Conservation (phyloP, 805 yeast genomes). For the Starmerella apis region DNA sequence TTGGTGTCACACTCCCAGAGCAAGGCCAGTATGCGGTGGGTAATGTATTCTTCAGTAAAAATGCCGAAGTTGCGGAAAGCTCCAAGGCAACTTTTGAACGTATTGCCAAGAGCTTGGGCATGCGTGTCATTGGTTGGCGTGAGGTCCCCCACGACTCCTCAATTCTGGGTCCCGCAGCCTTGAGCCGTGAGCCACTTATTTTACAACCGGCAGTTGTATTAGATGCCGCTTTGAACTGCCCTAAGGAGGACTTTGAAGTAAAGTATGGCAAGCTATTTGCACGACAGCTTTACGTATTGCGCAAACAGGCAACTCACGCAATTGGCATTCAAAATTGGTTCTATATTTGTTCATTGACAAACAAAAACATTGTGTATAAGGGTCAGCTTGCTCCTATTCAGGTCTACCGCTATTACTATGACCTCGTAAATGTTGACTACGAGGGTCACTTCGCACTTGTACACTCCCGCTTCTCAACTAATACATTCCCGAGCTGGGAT, state of each 20-base stretch:
- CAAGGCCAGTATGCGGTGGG: constrained; percentile 91
- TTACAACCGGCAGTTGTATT: constrained; percentile 88
- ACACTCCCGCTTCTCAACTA: constrained; percentile 94
- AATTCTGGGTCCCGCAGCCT: constrained; percentile 86
- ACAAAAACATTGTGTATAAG: constrained; percentile 85
- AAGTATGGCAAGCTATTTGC: constrained; percentile 59
- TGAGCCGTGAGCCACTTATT: constrained; percentile 82
- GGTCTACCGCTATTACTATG: constrained; percentile 90
- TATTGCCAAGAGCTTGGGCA: constrained; percentile 64
- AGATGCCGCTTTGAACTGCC: constrained; percentile 39
- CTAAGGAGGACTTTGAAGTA: constrained; percentile 37
- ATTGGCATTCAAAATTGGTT: constrained; percentile 96
- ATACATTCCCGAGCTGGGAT: constrained; percentile 99
- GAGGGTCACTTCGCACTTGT: constrained; percentile 93
- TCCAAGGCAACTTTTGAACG: constrained; percentile 70
- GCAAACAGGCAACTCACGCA: constrained; percentile 82
- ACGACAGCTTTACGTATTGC: constrained; percentile 69
- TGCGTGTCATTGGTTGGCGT: constrained; percentile 89
- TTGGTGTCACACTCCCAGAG: constrained; percentile 58
- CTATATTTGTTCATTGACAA: constrained; percentile 85
- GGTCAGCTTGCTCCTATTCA: constrained; percentile 97
- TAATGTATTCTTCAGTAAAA: constrained; percentile 85
- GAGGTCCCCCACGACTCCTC: constrained; percentile 89
- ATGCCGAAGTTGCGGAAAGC: constrained; percentile 52
- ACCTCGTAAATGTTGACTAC: constrained; percentile 78